Percentiles rank a stretch among this genome's conserved stretches.
Evolutionary conservation across 2,329 filamentous ascomycete genomes (phyloP).

Genomic region (Podosphaera leucotricha): DNA sequence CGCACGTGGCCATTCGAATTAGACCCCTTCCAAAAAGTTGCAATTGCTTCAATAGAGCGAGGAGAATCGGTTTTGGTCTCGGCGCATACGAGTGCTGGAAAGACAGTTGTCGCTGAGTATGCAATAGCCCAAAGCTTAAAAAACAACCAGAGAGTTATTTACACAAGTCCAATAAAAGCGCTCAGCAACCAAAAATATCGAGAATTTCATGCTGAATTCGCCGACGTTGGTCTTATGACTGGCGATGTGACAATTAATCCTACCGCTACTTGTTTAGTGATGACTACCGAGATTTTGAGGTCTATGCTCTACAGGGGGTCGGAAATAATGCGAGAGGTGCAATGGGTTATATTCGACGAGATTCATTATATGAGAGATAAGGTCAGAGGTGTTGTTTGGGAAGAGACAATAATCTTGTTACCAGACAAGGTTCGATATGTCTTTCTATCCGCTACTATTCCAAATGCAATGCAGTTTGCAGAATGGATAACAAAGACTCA

Average conservation of each 20-base stretch:
- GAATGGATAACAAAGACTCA: constrained; percentile 99
- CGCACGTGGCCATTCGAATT: constrained; percentile 71
- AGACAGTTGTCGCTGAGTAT: constrained; percentile 95
- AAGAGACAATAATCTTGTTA: constrained; percentile 93
- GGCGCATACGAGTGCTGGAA: constrained; percentile 90
- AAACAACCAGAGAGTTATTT: constrained; percentile 95
- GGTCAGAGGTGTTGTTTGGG: constrained; percentile 87
- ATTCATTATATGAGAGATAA: constrained; percentile 98
- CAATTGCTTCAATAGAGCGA: constrained; percentile 82
- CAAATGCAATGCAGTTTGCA: constrained; percentile 96
- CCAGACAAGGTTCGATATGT: constrained; percentile 98
- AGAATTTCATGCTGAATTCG: constrained; percentile 88
- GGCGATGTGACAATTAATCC: constrained; percentile 99
- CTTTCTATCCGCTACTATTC: constrained; percentile 92
- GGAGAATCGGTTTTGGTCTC: constrained; percentile 94
- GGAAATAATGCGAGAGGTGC: constrained; percentile 98
- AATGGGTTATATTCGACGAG: constrained; percentile 96
- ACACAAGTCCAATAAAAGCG: constrained; percentile 97
- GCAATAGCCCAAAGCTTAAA: constrained; percentile 93
- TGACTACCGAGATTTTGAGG: constrained; percentile 97
- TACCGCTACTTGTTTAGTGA: constrained; percentile 89
- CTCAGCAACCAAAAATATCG: constrained; percentile 97
- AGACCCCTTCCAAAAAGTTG: constrained; percentile 90
- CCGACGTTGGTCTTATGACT: constrained; percentile 93
- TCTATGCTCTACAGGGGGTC: constrained; percentile 97